Base-by-base conservation (phyloP, 768 basidiomycete species). In the Sporobolomyces roseus region DNA sequence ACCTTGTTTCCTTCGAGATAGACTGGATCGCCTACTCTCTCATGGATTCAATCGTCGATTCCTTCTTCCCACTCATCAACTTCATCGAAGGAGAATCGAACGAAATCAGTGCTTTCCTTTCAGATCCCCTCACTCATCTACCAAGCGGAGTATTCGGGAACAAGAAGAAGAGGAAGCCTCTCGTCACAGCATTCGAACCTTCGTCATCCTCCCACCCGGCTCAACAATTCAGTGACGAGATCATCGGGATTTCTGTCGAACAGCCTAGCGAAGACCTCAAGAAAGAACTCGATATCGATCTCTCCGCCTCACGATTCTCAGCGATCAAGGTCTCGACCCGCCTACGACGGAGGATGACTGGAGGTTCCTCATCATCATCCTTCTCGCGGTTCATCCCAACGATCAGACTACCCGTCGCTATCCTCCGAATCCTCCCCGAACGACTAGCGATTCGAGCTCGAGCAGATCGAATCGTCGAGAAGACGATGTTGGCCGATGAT, bases 1-100 rank as follows among this genome's bases (percentile, higher is more conserved):
- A 9, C 38, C 21, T 32, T 59, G 51, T 61, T 32, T 33, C 66
- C 33, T 25, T 52, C 16, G 3, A 29, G 25, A 9, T 73, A 91
- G 93, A 93, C 77, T 94, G 91, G 91, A 90, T 97, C 71, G 91
- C 91, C 0, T 92, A 97, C 78, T 89, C 87, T 27, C 83, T 96
- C 62, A 81, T 97, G 71, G 93, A 96, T 75, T 93, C 91, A 1
- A 86, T 97, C 60, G 92, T 97, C 27, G 93, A 97, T 77, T 88
- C 90, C 1, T 93, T 93, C 79, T 91, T 92, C 77, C 91, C 91
- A 1, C 83, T 91, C 66, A 80, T 93, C 66, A 84, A 87, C 71
- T 85, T 86, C 66, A 87, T 96, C 43, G 90, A 90, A 75, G 82
- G 82, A 53, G 93, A 94, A 76, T 87, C 91, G 4, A 82, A 85